Evolutionary conservation across 2,329 filamentous ascomycete species (phyloP), one percentile per base, ranked within the genome.

Genomic region (Gyromitra esculenta): DNA sequence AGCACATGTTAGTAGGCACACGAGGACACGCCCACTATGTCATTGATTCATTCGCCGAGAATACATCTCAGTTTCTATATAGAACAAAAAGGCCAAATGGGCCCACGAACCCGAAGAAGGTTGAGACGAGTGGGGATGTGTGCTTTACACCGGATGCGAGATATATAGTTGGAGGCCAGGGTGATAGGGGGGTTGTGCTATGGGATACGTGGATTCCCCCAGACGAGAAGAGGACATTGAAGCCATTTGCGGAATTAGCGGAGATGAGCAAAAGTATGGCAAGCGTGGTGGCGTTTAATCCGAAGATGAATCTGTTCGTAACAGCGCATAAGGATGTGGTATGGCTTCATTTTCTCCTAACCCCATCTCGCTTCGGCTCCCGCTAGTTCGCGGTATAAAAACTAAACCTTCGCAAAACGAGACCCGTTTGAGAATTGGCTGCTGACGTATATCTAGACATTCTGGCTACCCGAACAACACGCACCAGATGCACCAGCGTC

Each of bases 101-200:
- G 83, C 37, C 89, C 89, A 82, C 88, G 25, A 78, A 80, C 2
- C 83, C 84, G 31, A 79, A 80, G n/a, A 79, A 79, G 25, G 63
- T 76, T 11, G 80, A 79, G 66, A 82, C 87, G 79, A 90, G 88
- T 80, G 90, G 94, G 11, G 95, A 98, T 81, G 92, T 92, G 71
- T 96, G 93, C 82, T 96, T 98, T 83, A 90, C 91, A 0, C 93
- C 94, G 0, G 96, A 99, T 82, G 96, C 94, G 1, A 89, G 93
- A 68, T 99, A 91, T 82, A 90, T 98, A 1, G 84, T 99, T 48
- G 92, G 94, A 74, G 94, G 94, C 4, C 78, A 80, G 57, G 80
- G 79, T 18, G 77, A 91, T 73, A 87, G 89, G 75, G 93, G 94
- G 67, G 86, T 97, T 6, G 85, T 95, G 3, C 90, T 97, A 0